phyloP scores from a whole-genome alignment of 495 filamentous ascomycete genomes.

The Sporormia fimetaria region DNA sequence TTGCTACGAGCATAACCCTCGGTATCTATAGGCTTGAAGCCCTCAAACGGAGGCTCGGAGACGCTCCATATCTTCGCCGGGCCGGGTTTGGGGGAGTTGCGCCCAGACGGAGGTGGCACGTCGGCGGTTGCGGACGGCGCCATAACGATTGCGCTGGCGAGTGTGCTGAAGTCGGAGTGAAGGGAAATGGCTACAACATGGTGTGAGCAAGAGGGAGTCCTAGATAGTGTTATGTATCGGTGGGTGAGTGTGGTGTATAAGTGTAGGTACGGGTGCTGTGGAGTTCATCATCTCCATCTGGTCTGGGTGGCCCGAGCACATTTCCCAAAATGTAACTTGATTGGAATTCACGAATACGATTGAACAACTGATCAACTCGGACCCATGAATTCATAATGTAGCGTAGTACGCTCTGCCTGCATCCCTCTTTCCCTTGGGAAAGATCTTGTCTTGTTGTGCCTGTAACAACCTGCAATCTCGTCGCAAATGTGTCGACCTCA shows the following conservation, averaged over 20 bases:
- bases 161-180: constrained; percentile 1
- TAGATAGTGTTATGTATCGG: no score
- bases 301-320: constrained; percentile 3
- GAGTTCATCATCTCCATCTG: background rate
- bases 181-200: constrained; percentile 10
- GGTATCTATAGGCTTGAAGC: constrained; percentile 53
- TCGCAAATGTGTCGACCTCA: no score
- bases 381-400: no score
- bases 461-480: no score
- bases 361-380: constrained; percentile 1
- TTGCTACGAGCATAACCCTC: constrained; percentile 44
- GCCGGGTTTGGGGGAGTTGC: constrained; percentile 39
- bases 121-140: constrained; percentile 20
- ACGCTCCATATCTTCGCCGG: constrained; percentile 42
- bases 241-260: no score
- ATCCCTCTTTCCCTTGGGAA: no score
- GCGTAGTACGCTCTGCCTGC: no score
- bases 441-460: no score
- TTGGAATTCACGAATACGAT: background rate
- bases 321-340: constrained; percentile 2
- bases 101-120: constrained; percentile 17
- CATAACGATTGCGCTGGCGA: constrained; percentile 16
- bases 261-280: background rate
- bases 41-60: constrained; percentile 69
- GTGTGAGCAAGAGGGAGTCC: no score